Percentiles rank a stretch among this genome's conserved stretches.
Conservation (phyloP, 2,329 filamentous ascomycete genomes). For the Alternaria conjuncta region DNA sequence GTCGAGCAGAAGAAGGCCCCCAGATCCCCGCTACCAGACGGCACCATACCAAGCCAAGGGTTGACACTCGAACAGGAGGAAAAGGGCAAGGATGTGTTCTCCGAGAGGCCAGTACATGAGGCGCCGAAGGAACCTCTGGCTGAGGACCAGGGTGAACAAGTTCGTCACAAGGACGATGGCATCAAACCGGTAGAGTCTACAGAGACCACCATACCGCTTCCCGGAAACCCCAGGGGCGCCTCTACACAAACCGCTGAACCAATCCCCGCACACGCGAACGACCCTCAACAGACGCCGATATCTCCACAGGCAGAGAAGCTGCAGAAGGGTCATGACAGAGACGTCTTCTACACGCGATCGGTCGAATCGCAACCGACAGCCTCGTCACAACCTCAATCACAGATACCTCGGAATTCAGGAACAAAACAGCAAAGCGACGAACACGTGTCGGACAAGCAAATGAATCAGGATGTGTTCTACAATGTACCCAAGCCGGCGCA, state of each 20-base stretch:
- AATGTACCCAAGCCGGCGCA: conserved; percentile 28
- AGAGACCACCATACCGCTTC: conserved; percentile 51
- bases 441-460: conserved; percentile 49
- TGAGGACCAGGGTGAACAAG: conserved; percentile 27
- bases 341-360: conserved; percentile 63
- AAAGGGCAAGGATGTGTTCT: conserved; percentile 46
- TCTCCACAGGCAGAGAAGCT: conserved; percentile 31
- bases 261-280: conserved; percentile 60
- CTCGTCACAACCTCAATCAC: conserved; percentile 61
- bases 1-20: conserved; percentile 56
- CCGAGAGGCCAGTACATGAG: conserved; percentile 40
- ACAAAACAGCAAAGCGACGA: conserved; percentile 53
- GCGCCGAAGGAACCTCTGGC: conserved; percentile 46
- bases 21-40: conserved; percentile 56
- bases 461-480: conserved; percentile 64
- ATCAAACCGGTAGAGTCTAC: conserved; percentile 48
- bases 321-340: conserved; percentile 55
- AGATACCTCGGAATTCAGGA: conserved; percentile 61
- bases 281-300: conserved; percentile 46
- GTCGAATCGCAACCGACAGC: conserved; percentile 54
- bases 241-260: conserved; percentile 58
- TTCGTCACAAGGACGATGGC: conserved; percentile 28
- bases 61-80: conserved; percentile 35
- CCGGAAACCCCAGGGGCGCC: conserved; percentile 35
- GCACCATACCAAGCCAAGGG: conserved; percentile 55